These are phyloP conservation scores for Pseudogymnoascus destructans DNA, from an alignment of 2,329 filamentous ascomycete species.

Conservation along the genomic window DNA sequence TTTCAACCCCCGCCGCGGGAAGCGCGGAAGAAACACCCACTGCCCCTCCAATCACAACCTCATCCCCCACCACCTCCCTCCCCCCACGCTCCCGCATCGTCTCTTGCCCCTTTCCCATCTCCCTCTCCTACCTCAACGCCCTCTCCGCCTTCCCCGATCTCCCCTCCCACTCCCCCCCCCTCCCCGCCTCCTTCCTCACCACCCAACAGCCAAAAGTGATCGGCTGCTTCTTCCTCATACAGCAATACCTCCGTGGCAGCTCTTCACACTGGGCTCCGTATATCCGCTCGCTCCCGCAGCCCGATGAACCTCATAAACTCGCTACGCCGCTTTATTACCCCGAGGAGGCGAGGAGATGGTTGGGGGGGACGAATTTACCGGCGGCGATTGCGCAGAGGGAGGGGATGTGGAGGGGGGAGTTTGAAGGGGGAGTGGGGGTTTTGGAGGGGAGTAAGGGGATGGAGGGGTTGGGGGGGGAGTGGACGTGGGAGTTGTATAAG, in stretches of 20 bases:
- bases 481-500: constrained; percentile 36
- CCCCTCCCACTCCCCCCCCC: constrained; percentile 21
- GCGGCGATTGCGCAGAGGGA: constrained; percentile 19
- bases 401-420: constrained; percentile 21
- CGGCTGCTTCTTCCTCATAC: constrained; percentile 55
- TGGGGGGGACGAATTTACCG: constrained; percentile 27
- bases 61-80: constrained; percentile 1
- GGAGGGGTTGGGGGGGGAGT: constrained; percentile 12
- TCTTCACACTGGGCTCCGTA: constrained; percentile 58
- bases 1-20: constrained; percentile 29
- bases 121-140: constrained; percentile 47
- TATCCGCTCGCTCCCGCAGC: constrained; percentile 50
- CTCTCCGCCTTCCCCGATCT: constrained; percentile 27
- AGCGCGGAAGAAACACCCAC: constrained; percentile 5
- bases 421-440: constrained; percentile 16
- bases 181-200: constrained; percentile 39
- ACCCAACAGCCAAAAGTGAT: constrained; percentile 43
- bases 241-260: constrained; percentile 46
- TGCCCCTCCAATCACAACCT: neutral
- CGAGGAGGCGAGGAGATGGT: constrained; percentile 42
- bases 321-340: constrained; percentile 51
- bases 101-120: constrained; percentile 37
- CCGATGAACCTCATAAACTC: constrained; percentile 37
- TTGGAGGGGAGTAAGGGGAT: constrained; percentile 4
- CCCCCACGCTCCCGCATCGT: constrained; percentile 29